phyloP scores from a whole-genome alignment of 495 filamentous ascomycete genomes.

The Cryomyces minteri region DNA sequence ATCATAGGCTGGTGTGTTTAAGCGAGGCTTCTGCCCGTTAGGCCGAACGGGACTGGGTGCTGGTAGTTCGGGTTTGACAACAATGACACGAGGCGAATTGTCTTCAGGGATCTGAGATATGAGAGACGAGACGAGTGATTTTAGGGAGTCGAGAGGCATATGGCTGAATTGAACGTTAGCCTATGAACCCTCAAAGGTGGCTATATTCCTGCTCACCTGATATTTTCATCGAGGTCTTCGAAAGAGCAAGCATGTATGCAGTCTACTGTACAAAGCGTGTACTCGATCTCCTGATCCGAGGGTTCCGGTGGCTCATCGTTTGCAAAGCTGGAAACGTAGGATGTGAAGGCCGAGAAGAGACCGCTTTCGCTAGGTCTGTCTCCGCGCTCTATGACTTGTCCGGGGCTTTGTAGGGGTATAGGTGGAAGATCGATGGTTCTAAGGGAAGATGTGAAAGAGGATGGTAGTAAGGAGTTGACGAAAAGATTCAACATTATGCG shows the following conservation, averaged over 20 bases:
- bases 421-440: conserved; percentile 56
- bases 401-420: conserved; percentile 82
- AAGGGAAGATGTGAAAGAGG: conserved; percentile 56
- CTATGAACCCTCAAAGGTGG: background rate
- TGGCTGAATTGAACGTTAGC: conserved; percentile 25
- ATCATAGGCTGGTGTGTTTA: conserved; percentile 52
- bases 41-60: conserved; percentile 26
- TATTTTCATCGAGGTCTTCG: conserved; percentile 64
- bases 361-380: conserved; percentile 59
- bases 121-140: conserved; percentile 50
- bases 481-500: conserved; percentile 92
- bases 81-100: conserved; percentile 61
- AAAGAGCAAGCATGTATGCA: conserved; percentile 83
- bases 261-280: conserved; percentile 83
- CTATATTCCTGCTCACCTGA: conserved; percentile 40
- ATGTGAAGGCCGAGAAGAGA: conserved; percentile 82
- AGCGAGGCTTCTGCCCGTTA: conserved; percentile 36
- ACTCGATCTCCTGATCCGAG: conserved; percentile 91
- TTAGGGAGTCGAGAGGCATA: conserved; percentile 47
- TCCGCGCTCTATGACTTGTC: conserved; percentile 79
- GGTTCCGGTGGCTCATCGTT: conserved; percentile 95
- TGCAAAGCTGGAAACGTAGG: conserved; percentile 95
- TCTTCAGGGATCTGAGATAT: conserved; percentile 78
- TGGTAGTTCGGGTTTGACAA: conserved; percentile 67
- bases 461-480: conserved; percentile 80